Evolutionary conservation across 148 eudicot genomes (phyloP), one percentile per base, ranked within the genome.

Genomic region (Nepenthes gracilis): DNA sequence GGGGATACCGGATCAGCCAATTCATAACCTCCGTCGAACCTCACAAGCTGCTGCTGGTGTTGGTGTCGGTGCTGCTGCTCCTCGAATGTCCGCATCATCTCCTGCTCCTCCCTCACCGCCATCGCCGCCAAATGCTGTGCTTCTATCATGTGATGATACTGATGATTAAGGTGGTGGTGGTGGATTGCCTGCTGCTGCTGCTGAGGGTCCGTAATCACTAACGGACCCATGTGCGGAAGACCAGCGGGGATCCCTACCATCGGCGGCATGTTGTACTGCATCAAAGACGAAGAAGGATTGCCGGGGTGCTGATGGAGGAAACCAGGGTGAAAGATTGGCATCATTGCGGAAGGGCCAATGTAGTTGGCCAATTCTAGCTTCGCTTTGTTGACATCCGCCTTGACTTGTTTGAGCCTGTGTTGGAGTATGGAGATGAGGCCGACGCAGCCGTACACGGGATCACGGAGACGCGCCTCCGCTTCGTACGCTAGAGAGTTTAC

Each of bases 391-490:
- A 81, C 47, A 55, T 81, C 85, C 9, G 34, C 36, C 49, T 81
- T 81, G 37, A 78, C 76, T 58, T 75, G 76, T 59, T 73, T 78
- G 36, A 81, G 80, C 59, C 53, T 63, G 59, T 81, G 82, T 33
- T 81, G 85, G 53, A 81, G 76, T 43, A 75, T 63, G 32, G 82
- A 78, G 10, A 81, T 81, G 2, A 81, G 67, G 35, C 82, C 85
- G 0, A 81, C 85, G n/a, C 85, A 81, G 6, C 85, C 85, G 14
- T 81, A 81, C 1, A 81, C 85, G 1, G 85, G 85, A 64, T 81
- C 85, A 0, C 76, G 67, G 2, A 78, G 74, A 1, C 85, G 71
- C 13, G 79, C 77, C 32, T 81, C 82, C 0, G 85, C 85, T 60
- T 81, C 85, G 34, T 75, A 81, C 1, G 85, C 82, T 0, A 81